Evolutionary conservation across 192 early-diverging fungal species (phyloP), one percentile per base, ranked within the genome.

Genomic region (Powellomyces hirtus): DNA sequence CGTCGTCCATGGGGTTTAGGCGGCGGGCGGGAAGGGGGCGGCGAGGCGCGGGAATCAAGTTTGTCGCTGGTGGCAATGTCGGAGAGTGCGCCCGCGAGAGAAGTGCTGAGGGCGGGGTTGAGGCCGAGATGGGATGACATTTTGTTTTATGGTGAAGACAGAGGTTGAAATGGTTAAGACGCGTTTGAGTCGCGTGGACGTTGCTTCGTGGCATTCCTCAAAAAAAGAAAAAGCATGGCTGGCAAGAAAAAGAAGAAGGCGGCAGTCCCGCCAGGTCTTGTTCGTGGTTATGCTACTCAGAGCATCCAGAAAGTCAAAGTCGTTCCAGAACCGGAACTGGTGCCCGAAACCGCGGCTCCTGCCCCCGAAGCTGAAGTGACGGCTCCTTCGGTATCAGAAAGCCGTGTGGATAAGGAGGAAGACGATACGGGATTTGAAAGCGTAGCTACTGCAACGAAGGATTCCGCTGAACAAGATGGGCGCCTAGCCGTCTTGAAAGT

Each of bases 211-310:
- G n/a, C n/a, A n/a, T n/a, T n/a, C n/a, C n/a, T n/a, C n/a, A n/a
- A n/a, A n/a, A n/a, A n/a, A n/a, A n/a, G n/a, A n/a, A n/a, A n/a
- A n/a, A n/a, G n/a, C n/a, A n/a, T n/a, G n/a, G n/a, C n/a, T n/a
- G n/a, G n/a, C 16, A 66, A 66, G 64, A 66, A 66, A 26, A 66
- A 66, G 49, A 52, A 53, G 64, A 36, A n/a, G 20, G 64, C 64
- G 10, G 20, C 51, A 1, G 34, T 29, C 1, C 59, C 59, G 4
- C 10, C 51, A 24, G 49, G 49, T 4, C 14, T 38, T 24, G 26
- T 29, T 26, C 40, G 64, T 14, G 46, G 49, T 5, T 51, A 26
- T 51, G 64, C 64, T 38, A 66, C 64, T 4, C 51, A 46, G 22
- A 66, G 64, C 37, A 53, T 35, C 13, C 40, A 50, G 38, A 66